Conservation (phyloP, 2,329 filamentous ascomycete species). For the Claviceps digitariae region DNA sequence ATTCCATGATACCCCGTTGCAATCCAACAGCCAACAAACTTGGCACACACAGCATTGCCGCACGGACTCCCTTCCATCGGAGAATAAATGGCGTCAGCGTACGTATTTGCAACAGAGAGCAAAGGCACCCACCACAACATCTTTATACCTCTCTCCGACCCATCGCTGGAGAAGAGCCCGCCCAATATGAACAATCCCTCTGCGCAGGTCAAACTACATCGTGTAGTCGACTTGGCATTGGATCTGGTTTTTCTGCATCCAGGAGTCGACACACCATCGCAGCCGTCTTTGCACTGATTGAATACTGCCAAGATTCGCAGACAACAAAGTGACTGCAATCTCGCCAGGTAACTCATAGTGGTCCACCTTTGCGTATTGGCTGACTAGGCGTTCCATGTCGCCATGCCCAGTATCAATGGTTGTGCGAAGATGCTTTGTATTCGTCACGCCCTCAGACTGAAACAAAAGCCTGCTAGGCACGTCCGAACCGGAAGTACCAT, state of each 20-base stretch:
- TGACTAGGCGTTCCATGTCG: not conserved
- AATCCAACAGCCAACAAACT: not conserved
- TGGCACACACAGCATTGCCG: not conserved
- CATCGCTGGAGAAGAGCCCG: too few species aligned
- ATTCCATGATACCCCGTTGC: not conserved
- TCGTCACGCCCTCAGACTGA: not conserved
- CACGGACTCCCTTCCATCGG: not conserved
- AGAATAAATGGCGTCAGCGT: not conserved
- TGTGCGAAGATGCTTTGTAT: not conserved
- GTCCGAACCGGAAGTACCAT: not conserved
- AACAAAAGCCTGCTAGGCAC: not conserved
- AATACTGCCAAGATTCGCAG: not conserved
- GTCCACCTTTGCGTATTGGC: not conserved
- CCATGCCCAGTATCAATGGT: not conserved
- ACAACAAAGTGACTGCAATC: not conserved
- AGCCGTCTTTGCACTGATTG: conserved; percentile 1
- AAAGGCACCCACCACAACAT: too few species aligned
- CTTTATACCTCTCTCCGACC: too few species aligned
- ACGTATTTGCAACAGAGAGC: too few species aligned
- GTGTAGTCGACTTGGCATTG: conserved; percentile 1
- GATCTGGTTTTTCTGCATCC: not conserved
- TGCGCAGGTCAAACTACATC: not conserved
- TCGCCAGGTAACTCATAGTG: not conserved
- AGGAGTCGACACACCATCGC: not conserved
- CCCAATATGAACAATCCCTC: too few species aligned